Base-by-base conservation (phyloP, 1,139 yeast species). In the Eremothecium cymbalariae region DNA sequence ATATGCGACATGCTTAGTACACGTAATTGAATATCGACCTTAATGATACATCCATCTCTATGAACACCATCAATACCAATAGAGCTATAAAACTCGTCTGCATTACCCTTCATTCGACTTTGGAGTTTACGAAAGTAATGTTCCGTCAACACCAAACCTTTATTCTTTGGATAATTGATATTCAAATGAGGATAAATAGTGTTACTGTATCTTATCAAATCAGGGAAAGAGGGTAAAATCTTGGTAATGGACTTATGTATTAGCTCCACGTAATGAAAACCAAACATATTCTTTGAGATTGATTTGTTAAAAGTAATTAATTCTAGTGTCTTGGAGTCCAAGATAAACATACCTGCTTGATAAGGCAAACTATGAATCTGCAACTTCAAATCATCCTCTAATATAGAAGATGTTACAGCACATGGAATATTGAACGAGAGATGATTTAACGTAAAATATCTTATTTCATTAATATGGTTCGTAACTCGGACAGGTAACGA, bases 281-380 rank as follows among this genome's bases (percentile, higher is more conserved):
- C 97, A 58, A 88, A 81, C 48, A 88, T 60, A 45, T 83, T 79
- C 43, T 78, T 73, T 8, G 90, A 73, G 33, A 85, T 78, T 4
- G 94, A 83, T 41, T 74, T 72, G 57, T 88, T 88, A 54, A 84
- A 83, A 28, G 55, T 48, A 2, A 54, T 42, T 19, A 54, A 23
- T 18, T 42, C 43, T 11, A 44, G 42, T 12, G 48, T 33, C 11
- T 40, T 41, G 5, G 57, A 50, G 31, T 55, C 52, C n/a, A 86
- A 63, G 9, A 85, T 77, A 48, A 85, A 76, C 15, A 83, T 74
- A 21, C 95, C 95, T 0, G 95, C 93, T 50, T 85, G 83, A 53
- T 84, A 83, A 0, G 95, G 95, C 43, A 84, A 57, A 2, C 90
- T 70, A 47, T 80, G 90, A 19, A 82, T 68, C 43, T 79, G 77